Conservation (phyloP, 2,329 filamentous ascomycete species). For the Fusarium succisae region DNA sequence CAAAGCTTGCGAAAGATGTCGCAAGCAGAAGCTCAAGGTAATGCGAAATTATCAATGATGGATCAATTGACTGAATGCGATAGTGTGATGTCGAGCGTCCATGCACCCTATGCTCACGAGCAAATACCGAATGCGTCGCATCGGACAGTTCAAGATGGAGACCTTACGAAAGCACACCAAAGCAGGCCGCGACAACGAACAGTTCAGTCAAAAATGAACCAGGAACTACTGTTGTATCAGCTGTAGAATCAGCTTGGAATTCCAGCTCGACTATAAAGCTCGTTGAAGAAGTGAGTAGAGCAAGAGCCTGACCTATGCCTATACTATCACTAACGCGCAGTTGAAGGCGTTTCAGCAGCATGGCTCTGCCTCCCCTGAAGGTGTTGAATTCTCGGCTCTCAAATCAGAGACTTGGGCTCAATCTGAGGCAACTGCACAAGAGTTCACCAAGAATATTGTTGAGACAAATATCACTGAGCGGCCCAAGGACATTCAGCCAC, state of each 20-base stretch:
- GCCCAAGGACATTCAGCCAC: neutral
- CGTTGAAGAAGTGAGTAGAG: slow-evolving; percentile 1
- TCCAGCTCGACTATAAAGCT: slow-evolving; percentile 17
- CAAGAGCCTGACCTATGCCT: rapidly evolving
- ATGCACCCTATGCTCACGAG: neutral
- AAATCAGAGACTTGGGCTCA: slow-evolving; percentile 1
- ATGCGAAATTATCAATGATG: rapidly evolving
- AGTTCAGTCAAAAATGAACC: rapidly evolving
- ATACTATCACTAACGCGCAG: neutral
- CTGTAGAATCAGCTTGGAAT: neutral
- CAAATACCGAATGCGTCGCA: neutral
- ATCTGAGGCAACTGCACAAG: neutral
- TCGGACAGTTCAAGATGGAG: neutral
- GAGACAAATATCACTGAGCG: neutral
- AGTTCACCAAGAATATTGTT: neutral
- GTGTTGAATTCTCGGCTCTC: neutral
- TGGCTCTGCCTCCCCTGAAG: rapidly evolving
- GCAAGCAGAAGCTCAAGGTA: slow-evolving; percentile 12
- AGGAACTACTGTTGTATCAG: neutral
- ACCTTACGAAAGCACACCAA: rapidly evolving
- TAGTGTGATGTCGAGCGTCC: neutral
- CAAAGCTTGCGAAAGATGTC: slow-evolving; percentile 14
- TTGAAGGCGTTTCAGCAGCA: rapidly evolving
- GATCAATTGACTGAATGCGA: rapidly evolving
- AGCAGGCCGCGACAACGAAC: rapidly evolving